A percentile compares a stretch with the other conserved stretches of the same genome.
Evolutionary conservation across 345 rosid genomes (phyloP).

Genomic region (Cochlearia excelsa): DNA sequence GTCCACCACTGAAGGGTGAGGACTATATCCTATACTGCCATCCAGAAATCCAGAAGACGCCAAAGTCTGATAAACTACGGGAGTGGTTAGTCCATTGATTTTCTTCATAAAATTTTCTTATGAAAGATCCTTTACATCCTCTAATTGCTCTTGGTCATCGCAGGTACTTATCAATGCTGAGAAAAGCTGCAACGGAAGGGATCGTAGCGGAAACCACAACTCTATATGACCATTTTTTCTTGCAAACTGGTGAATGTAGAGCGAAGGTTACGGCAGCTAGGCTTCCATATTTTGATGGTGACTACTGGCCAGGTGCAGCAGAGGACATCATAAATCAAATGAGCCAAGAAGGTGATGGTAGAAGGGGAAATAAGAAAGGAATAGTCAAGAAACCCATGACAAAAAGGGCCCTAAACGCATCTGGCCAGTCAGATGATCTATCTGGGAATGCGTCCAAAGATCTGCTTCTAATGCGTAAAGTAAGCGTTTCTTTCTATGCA

Average conservation of each 20-base stretch:
- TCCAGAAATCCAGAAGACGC: conserved; percentile 99
- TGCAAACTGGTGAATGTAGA: conserved; percentile 76
- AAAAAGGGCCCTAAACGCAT: conserved; percentile 95
- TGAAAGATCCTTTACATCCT: conserved; percentile 12
- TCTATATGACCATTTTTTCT: conserved; percentile 89
- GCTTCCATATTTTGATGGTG: conserved; percentile 98
- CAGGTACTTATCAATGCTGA: conserved; percentile 92
- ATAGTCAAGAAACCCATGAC: conserved; percentile 74
- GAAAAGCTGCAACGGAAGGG: conserved; percentile 81
- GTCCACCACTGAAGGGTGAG: conserved; percentile 99
- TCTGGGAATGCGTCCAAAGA: conserved; percentile 46
- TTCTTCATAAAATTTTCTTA: not conserved
- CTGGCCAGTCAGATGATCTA: conserved; percentile 62
- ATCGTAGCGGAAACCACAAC: conserved; percentile 80
- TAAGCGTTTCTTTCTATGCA: conserved; percentile 29
- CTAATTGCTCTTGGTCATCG: conserved; percentile 28
- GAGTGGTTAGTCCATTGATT: conserved; percentile 68
- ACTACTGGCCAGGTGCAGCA: conserved; percentile 99
- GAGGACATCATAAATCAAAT: conserved; percentile 90
- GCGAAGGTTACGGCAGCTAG: conserved; percentile 97
- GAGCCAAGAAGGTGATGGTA: conserved; percentile 91
- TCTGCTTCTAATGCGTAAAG: conserved; percentile 42
- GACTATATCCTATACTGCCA: conserved; percentile 97
- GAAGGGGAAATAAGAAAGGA: conserved; percentile 88
- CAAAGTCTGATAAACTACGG: conserved; percentile 95